Evolutionary conservation across 352 stramenopile genomes (phyloP).

Genomic region (Globisporangium spiculum): DNA sequence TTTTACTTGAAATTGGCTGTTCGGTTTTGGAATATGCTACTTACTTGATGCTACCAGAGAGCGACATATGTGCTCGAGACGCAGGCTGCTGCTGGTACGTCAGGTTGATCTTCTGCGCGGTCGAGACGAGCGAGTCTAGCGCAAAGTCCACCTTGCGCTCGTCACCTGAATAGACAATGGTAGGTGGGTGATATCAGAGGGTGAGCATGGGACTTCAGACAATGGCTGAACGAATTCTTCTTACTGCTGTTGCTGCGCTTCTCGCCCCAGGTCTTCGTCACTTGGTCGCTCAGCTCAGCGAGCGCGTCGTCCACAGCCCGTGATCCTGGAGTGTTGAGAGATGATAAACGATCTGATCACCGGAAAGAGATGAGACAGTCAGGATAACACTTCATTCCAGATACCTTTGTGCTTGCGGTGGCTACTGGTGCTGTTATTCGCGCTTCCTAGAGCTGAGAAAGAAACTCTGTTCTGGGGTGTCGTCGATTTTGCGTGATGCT

Average conservation of each 20-base stretch:
- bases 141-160: conserved; percentile 49
- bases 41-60: conserved; percentile 1
- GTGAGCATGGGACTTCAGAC: background rate
- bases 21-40: background rate
- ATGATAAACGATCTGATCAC: background rate
- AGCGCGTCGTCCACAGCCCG: conserved; percentile 58
- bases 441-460: conserved; percentile 16
- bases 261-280: conserved; percentile 35
- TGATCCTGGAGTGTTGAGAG: conserved; percentile 17
- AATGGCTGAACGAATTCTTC: background rate
- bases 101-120: conserved; percentile 54
- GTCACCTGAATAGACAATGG: conserved; percentile 8
- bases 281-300: conserved; percentile 52
- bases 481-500: conserved; percentile 7
- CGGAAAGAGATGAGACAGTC: background rate
- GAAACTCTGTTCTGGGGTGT: conserved; percentile 19
- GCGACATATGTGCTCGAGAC: background rate
- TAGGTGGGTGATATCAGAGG: background rate
- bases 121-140: conserved; percentile 58
- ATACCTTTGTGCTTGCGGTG: conserved; percentile 25
- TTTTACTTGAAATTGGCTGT: background rate
- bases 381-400: background rate
- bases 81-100: conserved; percentile 29
- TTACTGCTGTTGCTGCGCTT: conserved; percentile 21
- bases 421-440: conserved; percentile 18